Percentiles rank a stretch among this genome's conserved stretches.
These are phyloP conservation scores for Chalciporus chontae DNA, from an alignment of 768 basidiomycete genomes.

Conservation along the genomic window DNA sequence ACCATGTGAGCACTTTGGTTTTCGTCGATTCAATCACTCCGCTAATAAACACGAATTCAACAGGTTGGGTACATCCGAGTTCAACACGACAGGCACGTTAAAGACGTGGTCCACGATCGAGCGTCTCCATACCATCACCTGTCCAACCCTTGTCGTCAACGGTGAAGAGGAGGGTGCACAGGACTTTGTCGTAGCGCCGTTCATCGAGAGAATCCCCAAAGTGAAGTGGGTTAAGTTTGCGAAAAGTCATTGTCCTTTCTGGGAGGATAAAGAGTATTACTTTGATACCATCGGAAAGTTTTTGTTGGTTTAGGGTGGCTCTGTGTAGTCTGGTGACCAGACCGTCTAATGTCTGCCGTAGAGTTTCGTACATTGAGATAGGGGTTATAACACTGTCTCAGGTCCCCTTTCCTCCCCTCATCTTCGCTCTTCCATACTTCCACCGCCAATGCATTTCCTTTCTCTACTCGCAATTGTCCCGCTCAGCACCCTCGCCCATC, in stretches of 20 bases:
- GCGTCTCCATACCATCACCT: constrained; percentile 37
- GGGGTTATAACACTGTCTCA: too few species aligned
- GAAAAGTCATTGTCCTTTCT: constrained; percentile 11
- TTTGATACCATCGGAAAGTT: constrained; percentile 10
- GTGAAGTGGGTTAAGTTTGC: constrained; percentile 36
- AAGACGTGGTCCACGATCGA: constrained; percentile 47
- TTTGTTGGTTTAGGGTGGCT: constrained; percentile 2
- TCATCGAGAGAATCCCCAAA: constrained; percentile 30
- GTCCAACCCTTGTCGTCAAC: constrained; percentile 39
- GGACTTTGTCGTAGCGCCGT: constrained; percentile 33
- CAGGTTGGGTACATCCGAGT: constrained; percentile 31
- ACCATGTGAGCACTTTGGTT: constrained; percentile 29
- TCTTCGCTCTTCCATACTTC: too few species aligned
- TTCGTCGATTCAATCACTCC: not conserved
- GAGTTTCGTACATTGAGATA: too few species aligned
- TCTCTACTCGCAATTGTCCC: too few species aligned
- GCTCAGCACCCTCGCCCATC: too few species aligned
- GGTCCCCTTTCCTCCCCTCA: too few species aligned
- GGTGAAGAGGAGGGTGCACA: constrained; percentile 37
- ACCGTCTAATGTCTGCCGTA: too few species aligned
- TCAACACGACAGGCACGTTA: constrained; percentile 38
- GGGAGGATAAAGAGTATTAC: constrained; percentile 11
- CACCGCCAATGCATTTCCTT: too few species aligned
- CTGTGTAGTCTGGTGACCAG: too few species aligned
- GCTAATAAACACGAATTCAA: not conserved